Conservation (phyloP, 371 early-diverging fungal genomes). For the Mortierella sp. region DNA sequence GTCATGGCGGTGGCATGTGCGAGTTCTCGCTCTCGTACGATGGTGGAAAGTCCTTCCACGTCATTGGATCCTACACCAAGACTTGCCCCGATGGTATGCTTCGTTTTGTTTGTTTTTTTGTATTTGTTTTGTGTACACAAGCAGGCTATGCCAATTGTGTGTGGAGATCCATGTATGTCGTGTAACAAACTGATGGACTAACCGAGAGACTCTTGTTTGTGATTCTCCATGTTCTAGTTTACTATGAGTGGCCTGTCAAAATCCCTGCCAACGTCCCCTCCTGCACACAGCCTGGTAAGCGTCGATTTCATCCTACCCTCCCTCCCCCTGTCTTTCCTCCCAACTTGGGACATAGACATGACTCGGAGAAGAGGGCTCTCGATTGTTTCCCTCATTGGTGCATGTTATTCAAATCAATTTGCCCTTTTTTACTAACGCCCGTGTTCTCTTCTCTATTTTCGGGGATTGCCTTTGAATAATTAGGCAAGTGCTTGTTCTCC, state of each 20-base stretch:
- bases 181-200: slow-evolving; percentile 10
- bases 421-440: not conserved
- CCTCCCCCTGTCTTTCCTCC: not conserved
- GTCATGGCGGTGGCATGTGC: slow-evolving; percentile 77
- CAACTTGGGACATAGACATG: no score
- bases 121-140: no score
- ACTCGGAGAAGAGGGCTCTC: not conserved
- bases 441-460: not conserved
- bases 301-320: not conserved
- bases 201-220: not conserved
- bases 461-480: not conserved
- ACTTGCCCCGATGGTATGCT: slow-evolving; percentile 60
- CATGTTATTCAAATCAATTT: not conserved
- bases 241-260: slow-evolving; percentile 45
- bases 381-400: slow-evolving; percentile 4
- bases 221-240: not conserved
- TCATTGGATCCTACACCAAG: slow-evolving; percentile 61
- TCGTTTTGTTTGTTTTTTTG: no score
- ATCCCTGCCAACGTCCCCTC: slow-evolving; percentile 49
- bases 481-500: slow-evolving; percentile 45
- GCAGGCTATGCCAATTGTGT: not conserved
- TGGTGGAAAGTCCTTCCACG: slow-evolving; percentile 70
- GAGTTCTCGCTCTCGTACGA: slow-evolving; percentile 79
- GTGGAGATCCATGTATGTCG: not conserved
- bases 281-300: slow-evolving; percentile 37